Evolutionary conservation across 805 yeast genomes (phyloP).

Genomic region (Candida pseudoglaebosa): DNA sequence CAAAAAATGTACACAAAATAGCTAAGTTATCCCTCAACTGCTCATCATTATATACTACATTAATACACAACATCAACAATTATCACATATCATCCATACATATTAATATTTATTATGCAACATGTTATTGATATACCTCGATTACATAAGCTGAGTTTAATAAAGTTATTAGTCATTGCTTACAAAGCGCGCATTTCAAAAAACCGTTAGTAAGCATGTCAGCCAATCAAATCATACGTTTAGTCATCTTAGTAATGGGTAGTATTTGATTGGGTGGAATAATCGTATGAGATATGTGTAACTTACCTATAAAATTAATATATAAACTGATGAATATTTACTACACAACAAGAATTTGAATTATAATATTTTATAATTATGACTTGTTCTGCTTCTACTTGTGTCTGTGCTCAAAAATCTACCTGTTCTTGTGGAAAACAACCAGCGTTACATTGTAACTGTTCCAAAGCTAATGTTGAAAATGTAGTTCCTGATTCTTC

Average conservation of each 20-base stretch:
- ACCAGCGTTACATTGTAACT: conserved; percentile 56
- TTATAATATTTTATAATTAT: conserved; percentile 11
- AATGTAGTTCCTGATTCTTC: conserved; percentile 40
- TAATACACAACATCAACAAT: no score
- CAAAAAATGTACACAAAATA: no score
- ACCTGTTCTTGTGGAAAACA: conserved; percentile 61
- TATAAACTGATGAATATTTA: background rate
- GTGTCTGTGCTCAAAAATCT: conserved; percentile 59
- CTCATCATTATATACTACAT: no score
- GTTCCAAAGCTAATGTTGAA: conserved; percentile 49
- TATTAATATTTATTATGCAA: no score
- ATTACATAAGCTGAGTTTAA: no score
- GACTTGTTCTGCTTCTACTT: conserved; percentile 39
- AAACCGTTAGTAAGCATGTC: no score
- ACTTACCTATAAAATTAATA: background rate
- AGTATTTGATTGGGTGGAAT: conserved; percentile 6
- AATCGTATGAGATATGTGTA: background rate
- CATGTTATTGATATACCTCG: no score
- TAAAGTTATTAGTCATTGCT: no score
- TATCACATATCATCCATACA: no score
- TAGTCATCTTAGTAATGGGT: conserved; percentile 2
- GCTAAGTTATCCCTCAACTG: no score
- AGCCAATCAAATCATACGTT: no score
- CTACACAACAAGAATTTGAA: background rate
- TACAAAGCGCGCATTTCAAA: no score